phyloP scores from a whole-genome alignment of 257 asterid species.

The Nicotiana tabacum region DNA sequence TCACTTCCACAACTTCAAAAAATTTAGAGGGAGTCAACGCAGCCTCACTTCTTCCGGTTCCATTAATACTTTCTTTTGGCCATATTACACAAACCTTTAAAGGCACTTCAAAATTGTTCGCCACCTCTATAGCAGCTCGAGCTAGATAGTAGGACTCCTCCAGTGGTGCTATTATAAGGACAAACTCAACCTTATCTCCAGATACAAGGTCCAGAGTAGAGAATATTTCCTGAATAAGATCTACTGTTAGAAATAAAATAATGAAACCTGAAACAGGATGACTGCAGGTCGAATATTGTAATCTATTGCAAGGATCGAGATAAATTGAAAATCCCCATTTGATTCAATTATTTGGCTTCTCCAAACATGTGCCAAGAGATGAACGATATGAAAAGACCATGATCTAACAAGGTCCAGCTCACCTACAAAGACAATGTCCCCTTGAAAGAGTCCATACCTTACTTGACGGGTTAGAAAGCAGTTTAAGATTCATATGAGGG shows the following conservation, averaged over 20 bases:
- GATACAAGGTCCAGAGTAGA: slow-evolving; percentile 80
- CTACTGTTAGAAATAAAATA: neutral
- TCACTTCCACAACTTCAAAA: slow-evolving; percentile 47
- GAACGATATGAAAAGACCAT: neutral
- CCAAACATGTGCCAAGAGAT: neutral
- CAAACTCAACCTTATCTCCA: slow-evolving; percentile 48
- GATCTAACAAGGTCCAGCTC: neutral
- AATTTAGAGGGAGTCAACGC: slow-evolving; percentile 56
- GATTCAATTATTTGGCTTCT: neutral
- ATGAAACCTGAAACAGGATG: neutral
- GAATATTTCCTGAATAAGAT: slow-evolving; percentile 39
- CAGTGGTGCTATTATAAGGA: slow-evolving; percentile 75
- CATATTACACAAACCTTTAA: slow-evolving; percentile 68
- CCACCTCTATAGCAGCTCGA: slow-evolving; percentile 58
- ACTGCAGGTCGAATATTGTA: neutral
- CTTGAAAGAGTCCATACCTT: slow-evolving; percentile 35
- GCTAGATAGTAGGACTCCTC: slow-evolving; percentile 66
- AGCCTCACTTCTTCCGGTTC: slow-evolving; percentile 28
- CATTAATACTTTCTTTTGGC: slow-evolving; percentile 36
- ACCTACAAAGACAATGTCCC: neutral
- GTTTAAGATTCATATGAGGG: slow-evolving; percentile 69
- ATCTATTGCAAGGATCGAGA: neutral
- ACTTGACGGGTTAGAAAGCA: slow-evolving; percentile 30
- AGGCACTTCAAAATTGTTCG: slow-evolving; percentile 41
- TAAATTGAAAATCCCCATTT: neutral